A percentile compares a stretch with the other conserved stretches of the same genome.
Conservation (phyloP, 768 basidiomycete genomes). For the Hortiboletus campestris region DNA sequence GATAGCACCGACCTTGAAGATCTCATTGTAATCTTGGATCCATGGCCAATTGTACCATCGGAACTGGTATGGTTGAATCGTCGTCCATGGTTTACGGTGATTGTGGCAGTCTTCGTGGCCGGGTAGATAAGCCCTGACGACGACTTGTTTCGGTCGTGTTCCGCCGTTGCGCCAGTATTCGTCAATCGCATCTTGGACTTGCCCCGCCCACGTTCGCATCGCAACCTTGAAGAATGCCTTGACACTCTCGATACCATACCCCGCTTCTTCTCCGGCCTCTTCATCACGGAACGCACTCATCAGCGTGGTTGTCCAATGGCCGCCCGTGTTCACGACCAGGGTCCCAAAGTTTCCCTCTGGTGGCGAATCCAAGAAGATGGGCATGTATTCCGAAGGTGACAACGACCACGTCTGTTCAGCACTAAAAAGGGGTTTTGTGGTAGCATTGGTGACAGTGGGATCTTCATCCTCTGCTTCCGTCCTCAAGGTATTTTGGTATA, state of each 20-base stretch:
- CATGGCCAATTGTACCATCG: conserved; percentile 66
- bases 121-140: conserved; percentile 60
- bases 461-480: conserved; percentile 17
- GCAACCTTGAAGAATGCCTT: conserved; percentile 57
- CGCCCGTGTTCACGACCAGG: conserved; percentile 60
- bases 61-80: conserved; percentile 42
- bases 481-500: conserved; percentile 37
- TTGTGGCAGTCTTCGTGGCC: conserved; percentile 66
- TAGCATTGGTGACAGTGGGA: conserved; percentile 17
- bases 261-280: conserved; percentile 29
- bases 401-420: conserved; percentile 55
- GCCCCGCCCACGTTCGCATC: conserved; percentile 52
- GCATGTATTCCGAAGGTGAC: conserved; percentile 51
- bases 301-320: conserved; percentile 65
- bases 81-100: conserved; percentile 43
- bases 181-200: conserved; percentile 47
- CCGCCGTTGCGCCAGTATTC: conserved; percentile 32
- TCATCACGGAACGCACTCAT: conserved; percentile 43
- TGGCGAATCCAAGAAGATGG: conserved; percentile 42
- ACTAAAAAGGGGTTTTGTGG: conserved; percentile 47
- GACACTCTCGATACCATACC: conserved; percentile 53
- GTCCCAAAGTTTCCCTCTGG: conserved; percentile 58
- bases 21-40: conserved; percentile 55
- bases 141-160: conserved; percentile 39
- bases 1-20: conserved; percentile 51